Evolutionary conservation across 768 basidiomycete genomes (phyloP), one percentile per base, ranked within the genome.

Genomic region (Sistotremastrum suecicum): DNA sequence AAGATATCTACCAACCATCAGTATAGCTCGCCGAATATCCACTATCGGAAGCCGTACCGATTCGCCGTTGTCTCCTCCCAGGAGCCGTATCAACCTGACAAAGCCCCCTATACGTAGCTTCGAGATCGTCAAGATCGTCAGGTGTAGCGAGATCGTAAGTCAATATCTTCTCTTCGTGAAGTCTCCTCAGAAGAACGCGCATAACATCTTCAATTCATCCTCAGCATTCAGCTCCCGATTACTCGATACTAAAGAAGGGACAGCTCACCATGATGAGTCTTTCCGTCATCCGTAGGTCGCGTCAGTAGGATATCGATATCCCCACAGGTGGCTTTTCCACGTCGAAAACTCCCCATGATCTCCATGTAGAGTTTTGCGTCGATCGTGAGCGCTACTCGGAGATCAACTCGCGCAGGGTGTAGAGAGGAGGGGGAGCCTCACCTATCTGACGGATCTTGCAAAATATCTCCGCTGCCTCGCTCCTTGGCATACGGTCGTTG

Each of bases 231-330:
- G 12, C 28, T 29, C 12, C 28, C 4, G 35, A 20, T 20, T 20
- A 20, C 51, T 33, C 41, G 43, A 39, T 38, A 34, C n/a, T 44
- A 40, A 50, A 38, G 38, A 42, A 43, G 44, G 8, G 30, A 20
- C 32, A 45, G 11, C 64, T 44, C 54, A 78, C 89, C 85, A 44
- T 66, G 63, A 57, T 94, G 90, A 0, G 80, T 83, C 48, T 63
- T 69, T 0, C 85, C 86, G 52, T 92, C 88, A 2, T 68, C 61
- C 1, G 75, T 69, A 20, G 76, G 70, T 4, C 89, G 76, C 2
- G 87, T 88, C 50, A 97, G 78, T 46, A 95, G 60, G 41, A 95
- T 78, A 59, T 97, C 91, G 47, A 97, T 86, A 58, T 95, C 92
- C 2, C 92, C 92, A 47, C 86, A 91, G 45, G 79, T 78, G 1